phyloP scores from a whole-genome alignment of 805 yeast species.

The Barnettozyma wickerhamii region DNA sequence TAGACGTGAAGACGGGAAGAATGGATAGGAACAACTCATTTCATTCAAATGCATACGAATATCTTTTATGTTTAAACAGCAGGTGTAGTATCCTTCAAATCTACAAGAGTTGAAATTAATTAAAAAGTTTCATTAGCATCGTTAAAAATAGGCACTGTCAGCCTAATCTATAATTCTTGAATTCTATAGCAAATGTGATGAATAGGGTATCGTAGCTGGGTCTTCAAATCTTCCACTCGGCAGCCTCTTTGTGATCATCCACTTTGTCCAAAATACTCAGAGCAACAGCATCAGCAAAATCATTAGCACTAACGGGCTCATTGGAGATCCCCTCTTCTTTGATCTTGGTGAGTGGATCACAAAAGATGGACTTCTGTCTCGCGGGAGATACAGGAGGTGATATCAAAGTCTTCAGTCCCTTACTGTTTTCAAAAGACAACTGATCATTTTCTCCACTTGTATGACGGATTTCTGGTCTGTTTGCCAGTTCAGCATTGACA shows the following conservation, averaged over 20 bases:
- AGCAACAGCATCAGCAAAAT: conserved; percentile 27
- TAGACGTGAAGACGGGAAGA: not conserved
- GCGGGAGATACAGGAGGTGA: conserved; percentile 15
- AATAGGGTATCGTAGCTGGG: not conserved
- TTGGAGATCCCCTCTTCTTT: not conserved
- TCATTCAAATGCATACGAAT: conserved; percentile 8
- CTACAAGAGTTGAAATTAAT: not conserved
- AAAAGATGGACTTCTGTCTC: conserved; percentile 7
- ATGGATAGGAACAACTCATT: not conserved
- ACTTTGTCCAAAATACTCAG: conserved; percentile 25
- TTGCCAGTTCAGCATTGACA: not conserved
- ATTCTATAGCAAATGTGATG: not conserved
- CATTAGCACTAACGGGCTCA: conserved; percentile 11
- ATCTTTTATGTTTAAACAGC: not conserved
- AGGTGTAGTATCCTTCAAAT: too few species aligned
- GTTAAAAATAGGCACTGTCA: not conserved
- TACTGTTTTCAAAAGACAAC: not conserved
- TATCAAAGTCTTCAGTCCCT: conserved; percentile 3
- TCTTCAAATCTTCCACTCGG: conserved; percentile 23
- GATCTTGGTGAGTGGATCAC: conserved; percentile 13
- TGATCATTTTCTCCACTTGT: not conserved
- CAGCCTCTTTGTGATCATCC: conserved; percentile 12
- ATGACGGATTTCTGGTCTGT: not conserved
- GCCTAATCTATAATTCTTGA: not conserved
- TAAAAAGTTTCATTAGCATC: conserved; percentile 5